phyloP scores from a whole-genome alignment of 2,329 filamentous ascomycete species.

The Pyricularia sp. region DNA sequence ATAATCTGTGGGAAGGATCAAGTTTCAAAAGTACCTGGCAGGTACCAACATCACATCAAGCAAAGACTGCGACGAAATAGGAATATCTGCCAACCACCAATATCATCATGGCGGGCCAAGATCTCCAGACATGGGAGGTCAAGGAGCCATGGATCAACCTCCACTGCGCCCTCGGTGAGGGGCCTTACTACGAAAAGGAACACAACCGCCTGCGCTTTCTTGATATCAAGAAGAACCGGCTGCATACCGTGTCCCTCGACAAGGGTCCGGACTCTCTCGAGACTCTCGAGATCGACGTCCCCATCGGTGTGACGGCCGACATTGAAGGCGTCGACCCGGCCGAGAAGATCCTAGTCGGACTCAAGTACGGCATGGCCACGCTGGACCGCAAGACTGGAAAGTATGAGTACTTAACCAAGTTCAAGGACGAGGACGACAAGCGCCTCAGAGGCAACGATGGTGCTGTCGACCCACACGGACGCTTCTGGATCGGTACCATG shows the following conservation, averaged over 20 bases:
- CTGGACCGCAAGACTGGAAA: conserved; percentile 53
- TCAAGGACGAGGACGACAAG: conserved; percentile 33
- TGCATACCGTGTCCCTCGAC: conserved; percentile 62
- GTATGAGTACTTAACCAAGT: conserved; percentile 44
- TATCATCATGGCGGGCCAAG: conserved; percentile 20
- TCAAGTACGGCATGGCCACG: conserved; percentile 75
- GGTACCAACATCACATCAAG: no score
- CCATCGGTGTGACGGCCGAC: conserved; percentile 64
- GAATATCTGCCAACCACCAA: not conserved
- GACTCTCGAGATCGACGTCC: conserved; percentile 46
- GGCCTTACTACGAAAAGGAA: conserved; percentile 60
- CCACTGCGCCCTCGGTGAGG: conserved; percentile 62
- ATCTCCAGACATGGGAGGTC: conserved; percentile 39
- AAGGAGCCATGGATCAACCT: conserved; percentile 48
- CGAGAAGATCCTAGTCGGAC: conserved; percentile 64
- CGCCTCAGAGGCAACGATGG: conserved; percentile 71
- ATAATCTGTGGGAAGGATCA: not conserved
- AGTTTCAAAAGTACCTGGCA: not conserved
- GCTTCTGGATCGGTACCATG: conserved; percentile 83
- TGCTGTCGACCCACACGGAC: conserved; percentile 66
- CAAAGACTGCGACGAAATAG: no score
- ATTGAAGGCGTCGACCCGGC: conserved; percentile 55
- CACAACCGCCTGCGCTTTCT: conserved; percentile 64
- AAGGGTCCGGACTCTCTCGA: conserved; percentile 54
- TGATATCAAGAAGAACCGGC: conserved; percentile 69